These are phyloP conservation scores for Penicillium cosmopolitanum DNA, from an alignment of 495 filamentous ascomycete species.

Conservation along the genomic window DNA sequence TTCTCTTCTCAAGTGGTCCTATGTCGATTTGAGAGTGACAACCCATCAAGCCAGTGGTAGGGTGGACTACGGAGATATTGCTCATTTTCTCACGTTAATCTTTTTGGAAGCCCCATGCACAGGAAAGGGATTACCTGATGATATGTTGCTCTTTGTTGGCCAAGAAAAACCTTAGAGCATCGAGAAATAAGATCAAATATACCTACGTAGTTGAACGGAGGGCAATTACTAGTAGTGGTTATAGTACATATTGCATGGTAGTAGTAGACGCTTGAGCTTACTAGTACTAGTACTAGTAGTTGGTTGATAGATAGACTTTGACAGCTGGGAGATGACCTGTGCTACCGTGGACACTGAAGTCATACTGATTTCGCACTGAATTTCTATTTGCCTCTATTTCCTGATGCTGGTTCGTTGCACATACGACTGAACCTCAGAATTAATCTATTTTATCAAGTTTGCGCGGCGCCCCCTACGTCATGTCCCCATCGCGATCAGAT, in stretches of 20 bases:
- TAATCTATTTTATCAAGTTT: constrained; percentile 30
- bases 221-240: too few relatives aligned
- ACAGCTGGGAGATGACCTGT: background rate
- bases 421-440: constrained; percentile 6
- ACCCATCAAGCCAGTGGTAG: background rate
- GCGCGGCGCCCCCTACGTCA: constrained; percentile 28
- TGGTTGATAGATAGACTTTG: background rate
- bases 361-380: background rate
- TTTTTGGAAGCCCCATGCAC: constrained; percentile 5
- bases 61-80: constrained; percentile 4
- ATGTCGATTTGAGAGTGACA: background rate
- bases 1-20: constrained; percentile 3
- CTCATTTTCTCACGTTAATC: constrained; percentile 8
- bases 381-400: constrained; percentile 3
- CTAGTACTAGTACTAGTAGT: background rate
- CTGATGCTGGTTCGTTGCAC: constrained; percentile 11
- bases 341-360: constrained; percentile 4
- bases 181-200: too few relatives aligned
- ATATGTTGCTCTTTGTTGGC: too few relatives aligned
- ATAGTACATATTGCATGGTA: too few relatives aligned
- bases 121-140: background rate
- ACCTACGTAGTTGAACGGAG: too few relatives aligned
- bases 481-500: constrained; percentile 8
- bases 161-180: too few relatives aligned
- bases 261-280: background rate